Conservation (phyloP, 257 asterid genomes). For the Mentha longifolia region DNA sequence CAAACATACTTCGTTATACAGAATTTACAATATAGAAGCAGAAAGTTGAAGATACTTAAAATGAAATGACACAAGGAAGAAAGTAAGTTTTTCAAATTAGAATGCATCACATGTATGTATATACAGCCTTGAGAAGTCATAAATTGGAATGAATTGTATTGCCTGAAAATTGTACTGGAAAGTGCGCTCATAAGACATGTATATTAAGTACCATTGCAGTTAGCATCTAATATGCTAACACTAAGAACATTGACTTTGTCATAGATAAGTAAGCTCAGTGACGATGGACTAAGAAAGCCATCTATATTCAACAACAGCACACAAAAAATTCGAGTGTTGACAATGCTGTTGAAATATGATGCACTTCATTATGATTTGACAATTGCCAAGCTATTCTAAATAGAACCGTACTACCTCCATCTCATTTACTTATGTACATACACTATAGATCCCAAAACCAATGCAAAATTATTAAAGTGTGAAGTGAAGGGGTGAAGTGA, state of each 20-base stretch:
- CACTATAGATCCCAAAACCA: too few relatives aligned
- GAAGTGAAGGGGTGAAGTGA: too few relatives aligned
- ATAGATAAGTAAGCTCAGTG: conserved; percentile 1
- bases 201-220: conserved; percentile 2
- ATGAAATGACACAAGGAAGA: conserved; percentile 26
- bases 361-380: background rate
- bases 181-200: conserved; percentile 1
- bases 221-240: background rate
- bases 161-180: background rate
- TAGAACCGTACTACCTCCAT: too few relatives aligned
- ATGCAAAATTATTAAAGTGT: too few relatives aligned
- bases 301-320: background rate
- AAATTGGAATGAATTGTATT: conserved; percentile 11
- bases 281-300: background rate
- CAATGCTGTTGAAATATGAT: background rate
- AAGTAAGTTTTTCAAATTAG: conserved; percentile 8
- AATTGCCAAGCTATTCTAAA: background rate
- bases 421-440: too few relatives aligned
- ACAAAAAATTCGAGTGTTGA: background rate
- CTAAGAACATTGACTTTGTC: background rate
- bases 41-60: conserved; percentile 18
- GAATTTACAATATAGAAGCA: conserved; percentile 13
- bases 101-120: conserved; percentile 21
- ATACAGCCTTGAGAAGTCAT: conserved; percentile 12
- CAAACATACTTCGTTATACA: conserved; percentile 17